Conservation (phyloP, 352 stramenopile genomes). For the Elongisporangium anandrum region DNA sequence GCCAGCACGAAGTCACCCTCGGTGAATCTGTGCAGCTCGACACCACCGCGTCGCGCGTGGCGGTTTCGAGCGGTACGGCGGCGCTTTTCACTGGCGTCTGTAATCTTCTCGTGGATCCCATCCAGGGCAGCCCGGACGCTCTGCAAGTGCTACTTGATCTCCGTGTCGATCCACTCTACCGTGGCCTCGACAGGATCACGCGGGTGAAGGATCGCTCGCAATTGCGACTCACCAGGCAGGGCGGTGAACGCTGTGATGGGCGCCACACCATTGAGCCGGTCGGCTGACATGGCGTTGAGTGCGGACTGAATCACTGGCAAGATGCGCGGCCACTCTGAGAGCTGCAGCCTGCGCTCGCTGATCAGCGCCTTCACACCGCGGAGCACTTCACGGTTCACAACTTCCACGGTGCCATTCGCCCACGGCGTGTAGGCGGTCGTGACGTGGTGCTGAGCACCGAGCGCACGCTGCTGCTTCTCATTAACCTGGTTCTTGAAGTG, state of each 20-base stretch:
- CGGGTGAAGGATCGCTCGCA: constrained; percentile 5
- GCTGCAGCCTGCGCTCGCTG: neutral
- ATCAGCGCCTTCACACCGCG: constrained; percentile 6
- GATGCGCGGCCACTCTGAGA: constrained; percentile 3
- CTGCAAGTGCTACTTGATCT: constrained; percentile 2
- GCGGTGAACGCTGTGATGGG: constrained; percentile 11
- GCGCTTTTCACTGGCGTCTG: constrained; percentile 8
- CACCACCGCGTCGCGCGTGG: constrained; percentile 1
- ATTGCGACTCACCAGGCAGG: constrained; percentile 1
- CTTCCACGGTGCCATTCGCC: constrained; percentile 25
- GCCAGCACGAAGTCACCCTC: constrained; percentile 14
- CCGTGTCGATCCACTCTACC: constrained; percentile 5
- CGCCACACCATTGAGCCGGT: neutral
- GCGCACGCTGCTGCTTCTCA: constrained; percentile 6
- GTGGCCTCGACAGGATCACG: neutral
- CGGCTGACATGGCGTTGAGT: constrained; percentile 8
- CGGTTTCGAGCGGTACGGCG: constrained; percentile 5
- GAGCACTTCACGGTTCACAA: constrained; percentile 19
- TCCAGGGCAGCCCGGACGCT: constrained; percentile 2
- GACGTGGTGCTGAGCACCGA: constrained; percentile 17
- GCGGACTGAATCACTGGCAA: constrained; percentile 10
- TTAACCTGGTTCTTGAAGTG: constrained; percentile 33
- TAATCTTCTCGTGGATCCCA: constrained; percentile 4
- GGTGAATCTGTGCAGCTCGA: constrained; percentile 9
- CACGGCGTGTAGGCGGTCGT: constrained; percentile 18